Percentiles rank a stretch among this genome's conserved stretches.
phyloP scores from a whole-genome alignment of 495 filamentous ascomycete genomes.

The Hypoxylon intermedium region DNA sequence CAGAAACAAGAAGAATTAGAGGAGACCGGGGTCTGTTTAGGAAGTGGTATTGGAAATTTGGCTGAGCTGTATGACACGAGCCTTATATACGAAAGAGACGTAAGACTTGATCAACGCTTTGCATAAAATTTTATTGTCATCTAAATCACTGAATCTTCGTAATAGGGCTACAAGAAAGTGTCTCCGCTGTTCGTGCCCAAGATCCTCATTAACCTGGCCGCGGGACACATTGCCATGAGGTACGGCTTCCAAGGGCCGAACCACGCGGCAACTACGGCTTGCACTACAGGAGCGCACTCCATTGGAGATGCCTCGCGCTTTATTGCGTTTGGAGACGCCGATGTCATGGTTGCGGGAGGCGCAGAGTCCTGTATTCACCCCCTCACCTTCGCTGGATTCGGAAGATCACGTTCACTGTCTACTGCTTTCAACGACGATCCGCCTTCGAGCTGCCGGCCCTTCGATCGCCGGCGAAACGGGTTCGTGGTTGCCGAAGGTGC shows the following conservation, averaged over 20 bases:
- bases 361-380: constrained; percentile 97
- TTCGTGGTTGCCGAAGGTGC: constrained; percentile 96
- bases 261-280: constrained; percentile 90
- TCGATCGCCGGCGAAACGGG: constrained; percentile 79
- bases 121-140: not conserved
- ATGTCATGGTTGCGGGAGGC: constrained; percentile 94
- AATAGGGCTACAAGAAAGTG: constrained; percentile 86
- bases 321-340: constrained; percentile 86
- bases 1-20: constrained; percentile 66
- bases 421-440: constrained; percentile 82
- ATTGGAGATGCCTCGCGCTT: constrained; percentile 92
- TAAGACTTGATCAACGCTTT: constrained; percentile 48
- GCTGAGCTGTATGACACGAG: constrained; percentile 87
- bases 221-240: constrained; percentile 92
- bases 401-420: constrained; percentile 82
- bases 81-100: constrained; percentile 74
- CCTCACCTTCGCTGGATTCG: constrained; percentile 88
- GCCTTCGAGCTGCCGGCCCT: constrained; percentile 77
- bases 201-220: constrained; percentile 91
- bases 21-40: constrained; percentile 85
- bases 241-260: constrained; percentile 91
- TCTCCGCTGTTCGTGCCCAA: constrained; percentile 91
- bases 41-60: constrained; percentile 95
- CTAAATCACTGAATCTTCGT: not conserved
- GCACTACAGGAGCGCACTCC: constrained; percentile 92